Evolutionary conservation across 345 rosid species (phyloP).

Genomic region (Eucalyptus marginata): DNA sequence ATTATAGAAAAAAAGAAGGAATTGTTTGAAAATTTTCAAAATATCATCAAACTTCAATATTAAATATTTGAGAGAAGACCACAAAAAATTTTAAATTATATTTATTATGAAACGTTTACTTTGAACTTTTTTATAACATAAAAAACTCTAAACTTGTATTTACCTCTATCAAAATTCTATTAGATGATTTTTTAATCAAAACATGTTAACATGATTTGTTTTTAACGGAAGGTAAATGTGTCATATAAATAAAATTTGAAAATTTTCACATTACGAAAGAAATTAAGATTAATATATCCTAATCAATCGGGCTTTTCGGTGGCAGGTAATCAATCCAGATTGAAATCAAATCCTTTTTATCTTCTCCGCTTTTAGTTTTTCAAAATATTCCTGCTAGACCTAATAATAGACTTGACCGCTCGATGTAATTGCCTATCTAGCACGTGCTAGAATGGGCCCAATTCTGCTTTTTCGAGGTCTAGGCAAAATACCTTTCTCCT

Average conservation of each 20-base stretch:
- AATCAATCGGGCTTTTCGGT: neutral
- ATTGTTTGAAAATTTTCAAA: neutral
- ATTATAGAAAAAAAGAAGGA: neutral
- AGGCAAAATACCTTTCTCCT: neutral
- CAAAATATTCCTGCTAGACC: neutral
- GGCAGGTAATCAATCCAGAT: neutral
- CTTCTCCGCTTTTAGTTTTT: neutral
- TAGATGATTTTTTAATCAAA: too few species aligned
- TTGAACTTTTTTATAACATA: fast-evolving
- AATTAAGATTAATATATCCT: neutral
- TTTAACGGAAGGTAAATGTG: fast-evolving
- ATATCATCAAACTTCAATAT: neutral
- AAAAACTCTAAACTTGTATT: too few species aligned
- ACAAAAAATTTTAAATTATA: neutral
- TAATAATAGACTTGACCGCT: neutral
- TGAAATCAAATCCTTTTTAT: neutral
- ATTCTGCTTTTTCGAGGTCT: neutral
- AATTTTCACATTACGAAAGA: fast-evolving
- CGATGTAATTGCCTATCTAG: neutral
- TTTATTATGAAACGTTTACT: fast-evolving
- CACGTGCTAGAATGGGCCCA: neutral
- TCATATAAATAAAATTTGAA: too few species aligned
- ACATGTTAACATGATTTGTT: too few species aligned
- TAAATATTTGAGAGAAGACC: fast-evolving
- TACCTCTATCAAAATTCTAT: fast-evolving